phyloP scores from a whole-genome alignment of 2,329 filamentous ascomycete species.

The Cercospora sp. region DNA sequence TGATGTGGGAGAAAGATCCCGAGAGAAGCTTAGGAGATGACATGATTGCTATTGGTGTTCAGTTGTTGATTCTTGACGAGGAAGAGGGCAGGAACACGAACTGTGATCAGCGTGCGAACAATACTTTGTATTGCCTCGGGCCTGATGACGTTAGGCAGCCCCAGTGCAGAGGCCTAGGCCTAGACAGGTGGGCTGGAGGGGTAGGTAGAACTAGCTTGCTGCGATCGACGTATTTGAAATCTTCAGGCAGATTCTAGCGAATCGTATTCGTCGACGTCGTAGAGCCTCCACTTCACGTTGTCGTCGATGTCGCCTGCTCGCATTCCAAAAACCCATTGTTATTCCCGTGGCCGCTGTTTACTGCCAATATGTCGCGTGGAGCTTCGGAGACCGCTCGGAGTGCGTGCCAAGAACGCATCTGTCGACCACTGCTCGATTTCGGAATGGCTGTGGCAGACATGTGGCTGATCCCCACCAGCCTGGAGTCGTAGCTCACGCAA shows the following conservation, averaged over 20 bases:
- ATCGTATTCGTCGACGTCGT: background rate
- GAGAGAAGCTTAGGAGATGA: constrained; percentile 22
- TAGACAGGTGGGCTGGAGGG: background rate
- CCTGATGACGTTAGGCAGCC: background rate
- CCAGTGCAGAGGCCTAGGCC: background rate
- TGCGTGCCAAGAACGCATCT: background rate
- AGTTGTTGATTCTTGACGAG: background rate
- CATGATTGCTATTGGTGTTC: constrained; percentile 8
- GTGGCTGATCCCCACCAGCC: background rate
- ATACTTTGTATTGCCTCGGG: background rate
- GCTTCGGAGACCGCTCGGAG: background rate
- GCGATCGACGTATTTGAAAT: background rate
- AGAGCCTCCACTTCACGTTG: background rate
- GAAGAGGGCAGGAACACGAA: background rate
- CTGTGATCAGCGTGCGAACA: background rate
- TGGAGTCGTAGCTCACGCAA: background rate
- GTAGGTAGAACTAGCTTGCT: background rate
- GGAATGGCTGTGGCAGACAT: background rate
- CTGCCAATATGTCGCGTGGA: background rate
- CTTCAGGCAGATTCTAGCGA: background rate
- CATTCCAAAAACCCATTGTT: background rate
- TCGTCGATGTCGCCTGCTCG: background rate
- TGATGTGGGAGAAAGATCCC: constrained; percentile 38
- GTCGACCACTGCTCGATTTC: background rate
- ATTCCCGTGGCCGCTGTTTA: background rate